phyloP scores from a whole-genome alignment of 805 yeast species.

The Yamadazyma insecticola region DNA sequence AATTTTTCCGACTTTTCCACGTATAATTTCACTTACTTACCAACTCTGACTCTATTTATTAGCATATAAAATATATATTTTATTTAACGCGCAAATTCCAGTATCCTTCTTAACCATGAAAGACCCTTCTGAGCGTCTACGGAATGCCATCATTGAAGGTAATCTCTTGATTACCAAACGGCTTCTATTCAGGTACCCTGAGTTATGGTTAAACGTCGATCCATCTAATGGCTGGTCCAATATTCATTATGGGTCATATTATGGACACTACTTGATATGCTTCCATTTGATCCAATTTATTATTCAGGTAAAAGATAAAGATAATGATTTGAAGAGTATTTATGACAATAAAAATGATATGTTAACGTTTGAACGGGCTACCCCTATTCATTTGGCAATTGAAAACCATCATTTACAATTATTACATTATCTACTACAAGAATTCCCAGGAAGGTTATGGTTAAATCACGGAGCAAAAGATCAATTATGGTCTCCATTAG shows the following conservation, averaged over 20 bases:
- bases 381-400: constrained; percentile 34
- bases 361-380: constrained; percentile 30
- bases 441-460: constrained; percentile 37
- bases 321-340: constrained; percentile 14
- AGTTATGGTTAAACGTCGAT: constrained; percentile 40
- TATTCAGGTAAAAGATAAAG: constrained; percentile 12
- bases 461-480: constrained; percentile 31
- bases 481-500: constrained; percentile 32
- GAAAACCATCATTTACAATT: constrained; percentile 33
- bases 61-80: too few species aligned
- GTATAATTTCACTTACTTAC: too few species aligned
- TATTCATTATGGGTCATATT: constrained; percentile 37
- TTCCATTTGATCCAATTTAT: constrained; percentile 34
- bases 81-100: too few species aligned
- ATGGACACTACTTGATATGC: constrained; percentile 40
- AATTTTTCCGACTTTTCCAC: too few species aligned
- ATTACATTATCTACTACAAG: constrained; percentile 39
- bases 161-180: constrained; percentile 36
- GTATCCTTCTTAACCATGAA: too few species aligned
- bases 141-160: constrained; percentile 36
- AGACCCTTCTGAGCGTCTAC: constrained; percentile 32
- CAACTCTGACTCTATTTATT: too few species aligned
- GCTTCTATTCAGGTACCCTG: constrained; percentile 34
- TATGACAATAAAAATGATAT: constrained; percentile 21
- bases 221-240: constrained; percentile 37